Evolutionary conservation across 2,329 filamentous ascomycete species (phyloP).

Genomic region (Fusarium humuli): DNA sequence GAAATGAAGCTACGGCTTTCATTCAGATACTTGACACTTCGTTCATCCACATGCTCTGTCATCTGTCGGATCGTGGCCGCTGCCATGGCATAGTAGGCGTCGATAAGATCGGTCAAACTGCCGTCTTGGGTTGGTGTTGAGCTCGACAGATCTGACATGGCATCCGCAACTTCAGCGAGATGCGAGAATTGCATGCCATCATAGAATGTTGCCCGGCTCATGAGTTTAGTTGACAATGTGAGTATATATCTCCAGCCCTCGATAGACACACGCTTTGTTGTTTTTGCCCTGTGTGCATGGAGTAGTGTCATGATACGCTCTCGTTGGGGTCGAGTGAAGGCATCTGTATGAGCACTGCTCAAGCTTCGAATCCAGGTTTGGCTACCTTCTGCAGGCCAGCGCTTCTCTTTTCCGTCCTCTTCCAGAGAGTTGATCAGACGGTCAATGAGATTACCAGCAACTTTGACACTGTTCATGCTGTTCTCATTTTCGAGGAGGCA

Average conservation of each 20-base stretch:
- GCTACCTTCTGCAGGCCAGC: conserved; percentile 48
- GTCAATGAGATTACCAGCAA: conserved; percentile 50
- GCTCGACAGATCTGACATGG: conserved; percentile 46
- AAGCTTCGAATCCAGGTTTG: conserved; percentile 51
- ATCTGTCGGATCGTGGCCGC: conserved; percentile 56
- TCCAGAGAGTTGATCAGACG: conserved; percentile 48
- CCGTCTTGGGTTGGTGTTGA: conserved; percentile 44
- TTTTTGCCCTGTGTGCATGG: conserved; percentile 44
- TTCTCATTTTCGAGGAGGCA: conserved; percentile 53
- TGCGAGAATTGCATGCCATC: conserved; percentile 57
- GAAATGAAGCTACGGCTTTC: conserved; percentile 45
- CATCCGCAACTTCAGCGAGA: conserved; percentile 51
- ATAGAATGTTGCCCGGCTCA: conserved; percentile 64
- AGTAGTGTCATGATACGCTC: conserved; percentile 57
- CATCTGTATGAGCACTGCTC: conserved; percentile 52
- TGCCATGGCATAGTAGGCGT: conserved; percentile 50
- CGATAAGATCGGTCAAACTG: conserved; percentile 49
- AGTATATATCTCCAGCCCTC: conserved; percentile 55
- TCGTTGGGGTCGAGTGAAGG: conserved; percentile 57
- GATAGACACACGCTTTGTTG: conserved; percentile 43
- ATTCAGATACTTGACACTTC: conserved; percentile 56
- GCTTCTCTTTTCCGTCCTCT: conserved; percentile 47
- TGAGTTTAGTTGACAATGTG: conserved; percentile 61
- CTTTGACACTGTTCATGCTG: conserved; percentile 51
- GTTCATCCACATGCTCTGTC: conserved; percentile 57